Percentiles rank a stretch among this genome's conserved stretches.
Evolutionary conservation across 371 early-diverging fungal genomes (phyloP).

Genomic region (Parasitella parasitica): DNA sequence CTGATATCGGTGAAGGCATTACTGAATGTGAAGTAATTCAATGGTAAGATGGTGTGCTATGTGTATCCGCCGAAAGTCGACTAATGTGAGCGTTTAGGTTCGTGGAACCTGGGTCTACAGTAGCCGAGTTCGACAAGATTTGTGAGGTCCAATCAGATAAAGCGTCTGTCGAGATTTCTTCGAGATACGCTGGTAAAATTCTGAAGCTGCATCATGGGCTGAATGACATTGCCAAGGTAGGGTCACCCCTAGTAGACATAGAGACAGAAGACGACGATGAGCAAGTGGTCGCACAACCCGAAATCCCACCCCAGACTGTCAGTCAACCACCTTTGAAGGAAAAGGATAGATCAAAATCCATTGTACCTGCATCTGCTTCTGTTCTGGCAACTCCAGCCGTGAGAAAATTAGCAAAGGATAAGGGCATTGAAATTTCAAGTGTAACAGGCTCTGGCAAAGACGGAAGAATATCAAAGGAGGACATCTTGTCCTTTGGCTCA

Average conservation of each 20-base stretch:
- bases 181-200: conserved; percentile 89
- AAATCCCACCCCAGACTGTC: not conserved
- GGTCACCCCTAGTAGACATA: conserved; percentile 92
- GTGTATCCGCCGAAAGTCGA: not conserved
- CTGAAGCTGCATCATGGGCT: conserved; percentile 77
- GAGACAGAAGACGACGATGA: conserved; percentile 61
- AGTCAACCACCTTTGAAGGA: not conserved
- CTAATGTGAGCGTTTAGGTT: conserved; percentile 58
- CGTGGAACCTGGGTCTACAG: conserved; percentile 85
- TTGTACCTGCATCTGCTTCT: not conserved
- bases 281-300: not conserved
- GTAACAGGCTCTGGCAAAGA: conserved; percentile 84
- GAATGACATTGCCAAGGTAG: conserved; percentile 93
- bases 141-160: conserved; percentile 98
- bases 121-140: conserved; percentile 93
- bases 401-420: conserved; percentile 83
- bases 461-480: conserved; percentile 91
- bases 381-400: conserved; percentile 89
- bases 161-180: conserved; percentile 97
- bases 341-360: not conserved
- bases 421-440: conserved; percentile 68
- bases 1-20: conserved; percentile 98
- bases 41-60: conserved; percentile 64
- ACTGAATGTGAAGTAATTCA: conserved; percentile 96
- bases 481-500: conserved; percentile 66